These are phyloP conservation scores for Pseudocercospora pini-densiflorae DNA, from an alignment of 2,329 filamentous ascomycete species.

Conservation along the genomic window DNA sequence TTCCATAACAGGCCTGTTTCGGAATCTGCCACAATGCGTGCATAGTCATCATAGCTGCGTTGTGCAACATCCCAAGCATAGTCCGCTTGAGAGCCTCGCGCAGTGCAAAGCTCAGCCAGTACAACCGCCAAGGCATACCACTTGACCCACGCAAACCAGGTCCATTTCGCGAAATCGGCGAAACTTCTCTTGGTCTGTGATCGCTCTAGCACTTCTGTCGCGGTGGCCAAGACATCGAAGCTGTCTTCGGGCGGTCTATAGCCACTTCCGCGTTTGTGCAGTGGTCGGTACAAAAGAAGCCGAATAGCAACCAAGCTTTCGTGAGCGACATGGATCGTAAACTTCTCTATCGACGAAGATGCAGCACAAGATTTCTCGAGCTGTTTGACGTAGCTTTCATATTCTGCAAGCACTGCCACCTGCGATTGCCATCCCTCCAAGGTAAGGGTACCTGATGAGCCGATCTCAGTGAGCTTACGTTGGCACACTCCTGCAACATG, in stretches of 20 bases:
- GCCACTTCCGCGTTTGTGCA: conserved; percentile 7
- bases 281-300: conserved; percentile 14
- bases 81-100: not conserved
- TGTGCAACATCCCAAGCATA: conserved; percentile 15
- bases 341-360: not conserved
- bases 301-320: conserved; percentile 16
- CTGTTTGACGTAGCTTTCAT: conserved; percentile 10
- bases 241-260: not conserved
- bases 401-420: conserved; percentile 3
- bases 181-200: conserved; percentile 14
- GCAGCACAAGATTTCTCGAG: not conserved
- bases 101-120: conserved; percentile 18
- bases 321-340: conserved; percentile 8
- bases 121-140: conserved; percentile 25
- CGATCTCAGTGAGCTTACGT: conserved; percentile 14
- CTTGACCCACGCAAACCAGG: conserved; percentile 22
- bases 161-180: conserved; percentile 13
- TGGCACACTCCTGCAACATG: conserved; percentile 14
- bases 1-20: conserved; percentile 20
- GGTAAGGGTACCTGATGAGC: not conserved
- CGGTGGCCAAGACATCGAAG: conserved; percentile 11
- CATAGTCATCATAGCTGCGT: conserved; percentile 19
- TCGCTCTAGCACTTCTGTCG: conserved; percentile 20
- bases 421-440: conserved; percentile 1
- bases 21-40: conserved; percentile 17